Evolutionary conservation across 768 basidiomycete species (phyloP).

Genomic region (Phlebiopsis flavidoalba): DNA sequence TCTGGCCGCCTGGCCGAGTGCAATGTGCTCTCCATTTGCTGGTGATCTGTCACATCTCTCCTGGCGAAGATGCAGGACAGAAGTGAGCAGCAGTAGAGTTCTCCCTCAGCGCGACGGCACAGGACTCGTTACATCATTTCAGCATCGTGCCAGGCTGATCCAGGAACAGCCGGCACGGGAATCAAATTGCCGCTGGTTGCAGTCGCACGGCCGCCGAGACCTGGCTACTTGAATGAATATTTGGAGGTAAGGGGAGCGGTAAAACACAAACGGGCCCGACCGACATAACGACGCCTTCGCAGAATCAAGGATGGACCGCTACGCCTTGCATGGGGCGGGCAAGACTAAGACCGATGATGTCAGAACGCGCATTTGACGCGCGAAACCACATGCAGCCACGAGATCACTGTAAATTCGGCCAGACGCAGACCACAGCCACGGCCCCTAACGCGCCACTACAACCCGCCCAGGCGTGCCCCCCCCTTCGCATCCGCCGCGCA

Average conservation of each 20-base stretch:
- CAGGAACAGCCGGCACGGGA: background rate
- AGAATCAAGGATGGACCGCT: too few relatives aligned
- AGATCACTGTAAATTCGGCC: too few relatives aligned
- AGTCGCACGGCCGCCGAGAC: background rate
- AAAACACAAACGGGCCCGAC: background rate
- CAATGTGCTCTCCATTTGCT: background rate
- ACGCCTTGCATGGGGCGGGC: too few relatives aligned
- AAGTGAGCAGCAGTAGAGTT: background rate
- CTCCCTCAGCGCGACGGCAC: background rate
- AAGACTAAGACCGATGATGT: too few relatives aligned
- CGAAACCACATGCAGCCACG: too few relatives aligned
- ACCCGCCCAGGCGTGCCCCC: too few relatives aligned
- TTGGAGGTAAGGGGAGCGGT: background rate
- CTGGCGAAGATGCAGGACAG: background rate
- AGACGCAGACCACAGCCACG: too few relatives aligned
- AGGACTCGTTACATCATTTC: background rate
- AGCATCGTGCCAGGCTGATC: slow-evolving; percentile 2
- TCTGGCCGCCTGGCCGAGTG: background rate
- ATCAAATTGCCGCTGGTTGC: background rate
- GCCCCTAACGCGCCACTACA: background rate
- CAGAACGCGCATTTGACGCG: too few relatives aligned
- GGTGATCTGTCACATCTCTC: background rate
- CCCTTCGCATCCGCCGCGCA: background rate
- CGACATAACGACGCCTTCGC: background rate
- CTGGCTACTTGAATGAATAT: background rate